These are phyloP conservation scores for Chondrostereum purpureum DNA, from an alignment of 1,284 basidiomycete genomes.

Conservation along the genomic window DNA sequence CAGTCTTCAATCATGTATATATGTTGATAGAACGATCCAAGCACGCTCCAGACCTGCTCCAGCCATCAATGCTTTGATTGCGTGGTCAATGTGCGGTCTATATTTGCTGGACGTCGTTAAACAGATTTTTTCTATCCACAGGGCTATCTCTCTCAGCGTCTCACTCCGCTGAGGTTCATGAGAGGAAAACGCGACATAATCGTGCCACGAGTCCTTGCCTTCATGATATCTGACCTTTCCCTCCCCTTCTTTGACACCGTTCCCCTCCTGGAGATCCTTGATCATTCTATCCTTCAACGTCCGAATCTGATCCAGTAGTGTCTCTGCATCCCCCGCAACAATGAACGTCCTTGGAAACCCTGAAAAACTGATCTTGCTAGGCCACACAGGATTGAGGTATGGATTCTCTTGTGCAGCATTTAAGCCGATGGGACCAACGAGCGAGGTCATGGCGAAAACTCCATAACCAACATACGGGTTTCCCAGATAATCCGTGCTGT, in stretches of 20 bases:
- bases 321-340: conserved; percentile 45
- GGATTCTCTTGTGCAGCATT: conserved; percentile 34
- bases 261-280: conserved; percentile 40
- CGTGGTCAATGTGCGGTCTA: no score
- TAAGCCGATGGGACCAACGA: conserved; percentile 35
- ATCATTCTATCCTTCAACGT: conserved; percentile 37
- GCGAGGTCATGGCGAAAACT: conserved; percentile 29
- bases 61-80: no score
- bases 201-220: conserved; percentile 45
- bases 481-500: conserved; percentile 34
- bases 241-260: conserved; percentile 24
- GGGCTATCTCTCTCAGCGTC: conserved; percentile 37
- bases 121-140: no score
- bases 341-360: conserved; percentile 53
- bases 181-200: conserved; percentile 41
- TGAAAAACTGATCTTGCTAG: conserved; percentile 34
- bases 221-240: conserved; percentile 42
- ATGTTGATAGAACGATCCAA: no score
- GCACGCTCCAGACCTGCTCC: no score
- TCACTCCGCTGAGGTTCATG: conserved; percentile 51
- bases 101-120: no score
- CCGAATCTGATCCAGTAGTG: conserved; percentile 42
- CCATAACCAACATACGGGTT: conserved; percentile 13
- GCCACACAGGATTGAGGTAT: conserved; percentile 52
- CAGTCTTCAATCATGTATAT: no score